Base-by-base conservation (phyloP, 139 green algal species). In the Raphidocelis subcapitata region DNA sequence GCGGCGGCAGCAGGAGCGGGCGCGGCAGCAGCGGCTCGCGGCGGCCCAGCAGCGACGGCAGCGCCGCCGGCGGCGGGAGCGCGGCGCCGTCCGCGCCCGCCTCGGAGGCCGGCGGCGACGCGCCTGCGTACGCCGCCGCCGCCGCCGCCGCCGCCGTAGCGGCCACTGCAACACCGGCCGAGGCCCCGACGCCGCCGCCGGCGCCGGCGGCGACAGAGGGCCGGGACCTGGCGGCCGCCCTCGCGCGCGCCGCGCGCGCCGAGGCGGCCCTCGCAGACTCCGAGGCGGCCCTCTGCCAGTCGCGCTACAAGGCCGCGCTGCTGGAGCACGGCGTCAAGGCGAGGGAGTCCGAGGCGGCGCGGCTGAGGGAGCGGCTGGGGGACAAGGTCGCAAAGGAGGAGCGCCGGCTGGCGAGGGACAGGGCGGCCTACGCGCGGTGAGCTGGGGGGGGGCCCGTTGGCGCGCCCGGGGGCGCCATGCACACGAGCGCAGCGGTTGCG, bases 361-460 rank as follows among this genome's bases (percentile, higher is more conserved):
- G 81, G 65, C 74, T 93, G 26, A 70, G 71, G 54, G 78, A 62
- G 20, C 64, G 67, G 5, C 74, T 93, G 55, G 62, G 62, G 16
- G 85, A 89, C 1, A 80, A 79, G 73, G 69, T 90, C 23, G 69
- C 68, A 1, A 75, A 67, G 21, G 89, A 93, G 69, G 89, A 94
- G 86, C 70, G 84, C 20, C 64, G 77, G 21, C 51, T 83, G 23
- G 80, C 74, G 14, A 63, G 83, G 1, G 83, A 91, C 79, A 89
- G 89, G 70, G 73, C 83, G 35, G 78, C 79, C 5, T 88, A 91
- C 71, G 60, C 67, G 3, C 72, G 78, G 1, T 28, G 84, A n/a
- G n/a, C n/a, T n/a, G 16, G 74, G 67, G 66, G 32, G 41, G 24
- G 74, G 74, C 4, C 46, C 67, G 55, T 15, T 55, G 26, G 35